These are phyloP conservation scores for Chaetoceros tenuissimus DNA, from an alignment of 108 stramenopile species.

Conservation along the genomic window DNA sequence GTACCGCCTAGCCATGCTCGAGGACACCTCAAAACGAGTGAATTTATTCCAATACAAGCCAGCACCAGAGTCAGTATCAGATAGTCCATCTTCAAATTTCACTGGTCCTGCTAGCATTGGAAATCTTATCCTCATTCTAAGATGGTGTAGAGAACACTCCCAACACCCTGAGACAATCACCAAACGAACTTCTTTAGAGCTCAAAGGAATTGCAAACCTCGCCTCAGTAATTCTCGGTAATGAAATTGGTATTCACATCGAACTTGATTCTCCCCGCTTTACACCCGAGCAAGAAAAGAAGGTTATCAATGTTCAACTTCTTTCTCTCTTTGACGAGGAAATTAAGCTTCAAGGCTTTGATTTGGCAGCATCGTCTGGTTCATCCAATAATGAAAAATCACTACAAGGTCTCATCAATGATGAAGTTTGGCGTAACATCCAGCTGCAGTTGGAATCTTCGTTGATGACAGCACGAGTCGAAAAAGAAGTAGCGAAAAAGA, in stretches of 20 bases:
- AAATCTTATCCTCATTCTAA: constrained; percentile 44
- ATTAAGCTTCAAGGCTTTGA: background rate
- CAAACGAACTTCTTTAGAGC: background rate
- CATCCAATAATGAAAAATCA: background rate
- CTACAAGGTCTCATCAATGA: background rate
- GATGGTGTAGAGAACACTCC: constrained; percentile 46
- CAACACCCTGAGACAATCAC: background rate
- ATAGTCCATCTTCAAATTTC: constrained; percentile 13
- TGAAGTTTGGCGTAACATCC: background rate
- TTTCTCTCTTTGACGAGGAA: constrained; percentile 46
- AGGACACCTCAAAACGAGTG: constrained; percentile 34
- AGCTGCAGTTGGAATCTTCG: background rate
- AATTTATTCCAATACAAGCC: constrained; percentile 23
- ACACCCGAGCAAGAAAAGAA: background rate
- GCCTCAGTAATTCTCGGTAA: constrained; percentile 36
- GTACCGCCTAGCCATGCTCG: constrained; percentile 42
- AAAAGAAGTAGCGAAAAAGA: background rate
- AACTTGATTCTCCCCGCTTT: constrained; percentile 11
- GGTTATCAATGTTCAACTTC: constrained; percentile 42
- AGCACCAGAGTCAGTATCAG: constrained; percentile 37
- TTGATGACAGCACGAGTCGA: background rate
- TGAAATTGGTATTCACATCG: constrained; percentile 42
- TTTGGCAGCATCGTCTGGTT: background rate
- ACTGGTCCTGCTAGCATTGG: constrained; percentile 25
- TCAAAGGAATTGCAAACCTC: constrained; percentile 36